Evolutionary conservation across 83 land plant genomes (phyloP).

Genomic region (Diphasiastrum complanatum): DNA sequence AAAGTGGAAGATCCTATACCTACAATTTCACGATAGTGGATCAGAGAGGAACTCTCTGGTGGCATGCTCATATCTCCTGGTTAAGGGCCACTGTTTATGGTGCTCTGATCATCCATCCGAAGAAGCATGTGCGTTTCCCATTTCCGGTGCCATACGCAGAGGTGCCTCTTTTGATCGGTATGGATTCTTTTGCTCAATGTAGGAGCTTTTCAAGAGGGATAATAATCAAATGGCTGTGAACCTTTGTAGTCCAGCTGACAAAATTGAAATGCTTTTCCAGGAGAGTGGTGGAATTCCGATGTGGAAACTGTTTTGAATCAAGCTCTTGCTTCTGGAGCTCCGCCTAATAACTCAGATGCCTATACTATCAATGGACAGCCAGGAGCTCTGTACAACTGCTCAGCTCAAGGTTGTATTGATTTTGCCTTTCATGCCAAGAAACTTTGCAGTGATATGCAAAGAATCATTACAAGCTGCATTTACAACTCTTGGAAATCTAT

Average conservation of each 20-base stretch:
- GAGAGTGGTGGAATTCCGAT: conserved; percentile 83
- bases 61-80: conserved; percentile 69
- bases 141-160: conserved; percentile 60
- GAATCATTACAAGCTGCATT: no score
- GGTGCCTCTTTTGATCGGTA: conserved; percentile 50
- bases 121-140: conserved; percentile 45
- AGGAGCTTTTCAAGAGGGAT: no score
- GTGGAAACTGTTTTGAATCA: conserved; percentile 49
- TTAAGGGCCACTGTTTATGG: conserved; percentile 56
- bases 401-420: conserved; percentile 44
- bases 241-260: no score
- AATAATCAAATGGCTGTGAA: no score
- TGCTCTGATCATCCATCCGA: conserved; percentile 55
- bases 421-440: no score
- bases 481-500: no score
- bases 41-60: conserved; percentile 54
- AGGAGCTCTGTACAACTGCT: conserved; percentile 47
- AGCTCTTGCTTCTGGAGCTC: conserved; percentile 45
- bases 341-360: conserved; percentile 69
- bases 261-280: no score
- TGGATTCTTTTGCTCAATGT: no score
- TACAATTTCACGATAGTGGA: conserved; percentile 59
- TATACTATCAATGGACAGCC: conserved; percentile 72
- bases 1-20: conserved; percentile 40
- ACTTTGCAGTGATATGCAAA: no score